Base-by-base conservation (phyloP, 495 filamentous ascomycete genomes). In the Xanthoparmelia taractica region DNA sequence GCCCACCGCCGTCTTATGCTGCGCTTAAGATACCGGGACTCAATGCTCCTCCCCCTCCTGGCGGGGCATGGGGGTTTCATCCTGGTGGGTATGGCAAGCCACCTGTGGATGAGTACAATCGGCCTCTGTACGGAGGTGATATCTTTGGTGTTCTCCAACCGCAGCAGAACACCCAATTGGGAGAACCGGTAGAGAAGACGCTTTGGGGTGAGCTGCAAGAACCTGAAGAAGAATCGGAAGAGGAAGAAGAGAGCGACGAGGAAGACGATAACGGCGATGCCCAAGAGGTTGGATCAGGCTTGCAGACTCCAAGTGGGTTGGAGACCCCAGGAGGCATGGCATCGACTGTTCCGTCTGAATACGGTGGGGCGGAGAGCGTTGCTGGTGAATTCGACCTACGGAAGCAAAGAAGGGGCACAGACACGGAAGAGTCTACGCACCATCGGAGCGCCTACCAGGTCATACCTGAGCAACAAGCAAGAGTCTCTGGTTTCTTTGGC, bases 81-180 rank as follows among this genome's bases (percentile, higher is more conserved):
- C 91, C 94, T 34, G 94, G 94, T 48, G 92, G 93, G 43, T 98
- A 94, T 75, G 94, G 94, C 55, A 97, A 96, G 71, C 94, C 94
- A 4, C 94, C 94, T 3, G 85, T 95, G 0, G 92, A 96, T 72
- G 94, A 97, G 67, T 89, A 88, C 70, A 92, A 94, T 72, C 76
- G 89, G 31, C 92, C 94, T 1, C 77, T 96, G 11, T 97, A 91
- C 71, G 94, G 94, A 58, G 92, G 92, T 60, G 94, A 97, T 73
- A 90, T 96, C 37, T 96, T 96, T 70, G 94, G 94, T 61, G 85
- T 92, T 56, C 76, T 89, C 61, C 86, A 90, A 65, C 82, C 82
- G 29, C 79, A 83, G 72, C 79, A 80, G 69, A 82, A 77, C 64
- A 79, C 67, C 54, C 85, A 80, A 62, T 80, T 82, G 38, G 88